A percentile compares a stretch with the other conserved stretches of the same genome.
Evolutionary conservation across 176 grass and related monocot genomes (phyloP).

Genomic region (Rhipidocladum racemiflorum): DNA sequence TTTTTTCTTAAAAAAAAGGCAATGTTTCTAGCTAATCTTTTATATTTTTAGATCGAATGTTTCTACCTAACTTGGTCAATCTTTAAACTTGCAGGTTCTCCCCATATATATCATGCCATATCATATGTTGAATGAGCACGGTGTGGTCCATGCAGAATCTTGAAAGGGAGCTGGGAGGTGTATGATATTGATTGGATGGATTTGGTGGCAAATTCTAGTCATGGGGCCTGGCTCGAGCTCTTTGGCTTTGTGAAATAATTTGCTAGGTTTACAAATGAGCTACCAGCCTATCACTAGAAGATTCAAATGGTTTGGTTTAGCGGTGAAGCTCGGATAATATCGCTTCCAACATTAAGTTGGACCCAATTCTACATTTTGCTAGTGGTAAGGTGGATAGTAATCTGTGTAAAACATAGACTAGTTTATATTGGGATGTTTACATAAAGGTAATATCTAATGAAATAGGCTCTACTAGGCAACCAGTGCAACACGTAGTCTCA

Average conservation of each 20-base stretch:
- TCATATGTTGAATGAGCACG: neutral
- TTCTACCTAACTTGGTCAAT: slow-evolving; percentile 4
- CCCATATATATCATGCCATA: neutral
- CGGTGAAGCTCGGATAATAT: too few species aligned
- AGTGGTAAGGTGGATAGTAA: neutral
- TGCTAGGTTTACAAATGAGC: neutral
- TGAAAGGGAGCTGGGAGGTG: neutral
- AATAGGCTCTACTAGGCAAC: too few species aligned
- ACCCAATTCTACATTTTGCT: neutral
- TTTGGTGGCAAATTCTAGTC: neutral
- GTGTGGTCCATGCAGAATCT: slow-evolving; percentile 30
- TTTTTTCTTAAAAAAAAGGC: too few species aligned
- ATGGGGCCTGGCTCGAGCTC: neutral
- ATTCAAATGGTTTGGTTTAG: too few species aligned
- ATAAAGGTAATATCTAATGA: neutral
- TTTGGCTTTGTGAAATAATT: neutral
- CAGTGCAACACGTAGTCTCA: too few species aligned
- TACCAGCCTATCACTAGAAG: neutral
- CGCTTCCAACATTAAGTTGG: too few species aligned
- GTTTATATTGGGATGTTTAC: neutral
- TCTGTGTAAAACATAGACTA: neutral
- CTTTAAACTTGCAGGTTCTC: neutral
- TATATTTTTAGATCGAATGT: neutral
- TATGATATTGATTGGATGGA: neutral
- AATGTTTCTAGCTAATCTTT: neutral